These are phyloP conservation scores for Candida frijolesensis DNA, from an alignment of 1,139 yeast genomes.

Conservation along the genomic window DNA sequence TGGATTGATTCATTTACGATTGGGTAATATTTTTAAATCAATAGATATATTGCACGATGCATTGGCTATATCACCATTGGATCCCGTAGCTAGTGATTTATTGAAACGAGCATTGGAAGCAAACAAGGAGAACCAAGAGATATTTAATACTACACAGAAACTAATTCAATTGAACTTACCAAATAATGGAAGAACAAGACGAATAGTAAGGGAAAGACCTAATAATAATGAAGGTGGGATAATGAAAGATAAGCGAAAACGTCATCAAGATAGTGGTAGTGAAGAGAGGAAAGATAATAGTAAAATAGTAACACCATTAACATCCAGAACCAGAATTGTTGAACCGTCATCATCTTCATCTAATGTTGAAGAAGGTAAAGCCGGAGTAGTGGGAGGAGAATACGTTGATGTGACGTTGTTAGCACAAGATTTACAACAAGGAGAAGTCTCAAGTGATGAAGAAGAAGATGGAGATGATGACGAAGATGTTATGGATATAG, in stretches of 20 bases:
- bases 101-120: constrained; percentile 78
- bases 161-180: constrained; percentile 23
- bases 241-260: neutral
- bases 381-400: neutral
- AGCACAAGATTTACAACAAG: constrained; percentile 49
- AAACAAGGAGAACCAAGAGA: constrained; percentile 41
- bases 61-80: constrained; percentile 75
- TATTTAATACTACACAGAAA: constrained; percentile 24
- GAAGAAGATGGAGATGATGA: constrained; percentile 33
- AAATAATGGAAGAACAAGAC: constrained; percentile 11
- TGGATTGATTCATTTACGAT: constrained; percentile 77
- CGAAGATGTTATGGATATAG: constrained; percentile 65
- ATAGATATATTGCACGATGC: constrained; percentile 81
- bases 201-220: constrained; percentile 4
- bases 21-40: constrained; percentile 66
- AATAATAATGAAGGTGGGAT: neutral
- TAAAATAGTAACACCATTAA: constrained; percentile 24
- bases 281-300: constrained; percentile 9
- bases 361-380: neutral
- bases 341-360: neutral
- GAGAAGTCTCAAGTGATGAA: constrained; percentile 58
- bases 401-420: constrained; percentile 30
- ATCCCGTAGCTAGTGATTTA: constrained; percentile 82
- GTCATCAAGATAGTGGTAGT: neutral
- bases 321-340: constrained; percentile 18